Conservation (phyloP, 2,329 filamentous ascomycete species). For the Calonectria pauciramosa region DNA sequence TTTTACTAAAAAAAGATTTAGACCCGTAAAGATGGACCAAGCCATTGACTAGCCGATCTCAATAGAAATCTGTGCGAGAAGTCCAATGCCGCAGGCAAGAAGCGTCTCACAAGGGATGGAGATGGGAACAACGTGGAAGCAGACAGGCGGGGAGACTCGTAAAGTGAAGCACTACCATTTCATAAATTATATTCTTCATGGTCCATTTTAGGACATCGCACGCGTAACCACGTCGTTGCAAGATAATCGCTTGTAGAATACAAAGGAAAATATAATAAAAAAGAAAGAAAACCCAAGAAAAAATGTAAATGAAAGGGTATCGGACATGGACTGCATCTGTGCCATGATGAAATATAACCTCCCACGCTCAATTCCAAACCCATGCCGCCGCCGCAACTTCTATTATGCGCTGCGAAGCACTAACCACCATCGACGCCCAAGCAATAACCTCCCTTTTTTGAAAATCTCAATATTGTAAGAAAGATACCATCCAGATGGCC, state of each 20-base stretch:
- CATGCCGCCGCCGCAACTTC: constrained; percentile 25
- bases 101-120: not conserved
- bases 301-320: constrained; percentile 43
- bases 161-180: not conserved
- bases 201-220: not conserved
- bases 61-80: not conserved
- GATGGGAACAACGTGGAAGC: no score
- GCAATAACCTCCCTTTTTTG: constrained; percentile 27
- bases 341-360: constrained; percentile 42
- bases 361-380: constrained; percentile 41
- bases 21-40: not conserved
- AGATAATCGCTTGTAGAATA: not conserved
- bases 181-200: not conserved
- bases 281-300: constrained; percentile 6
- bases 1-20: not conserved
- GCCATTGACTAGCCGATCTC: not conserved
- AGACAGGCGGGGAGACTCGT: not conserved
- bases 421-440: constrained; percentile 26
- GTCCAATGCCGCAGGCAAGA: not conserved
- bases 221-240: not conserved
- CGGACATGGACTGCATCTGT: constrained; percentile 43
- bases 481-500: constrained; percentile 13
- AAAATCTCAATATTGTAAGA: not conserved
- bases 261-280: not conserved
- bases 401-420: constrained; percentile 32